Base-by-base conservation (phyloP, 176 grass and related monocot species). In the Oryza rufipogon region DNA sequence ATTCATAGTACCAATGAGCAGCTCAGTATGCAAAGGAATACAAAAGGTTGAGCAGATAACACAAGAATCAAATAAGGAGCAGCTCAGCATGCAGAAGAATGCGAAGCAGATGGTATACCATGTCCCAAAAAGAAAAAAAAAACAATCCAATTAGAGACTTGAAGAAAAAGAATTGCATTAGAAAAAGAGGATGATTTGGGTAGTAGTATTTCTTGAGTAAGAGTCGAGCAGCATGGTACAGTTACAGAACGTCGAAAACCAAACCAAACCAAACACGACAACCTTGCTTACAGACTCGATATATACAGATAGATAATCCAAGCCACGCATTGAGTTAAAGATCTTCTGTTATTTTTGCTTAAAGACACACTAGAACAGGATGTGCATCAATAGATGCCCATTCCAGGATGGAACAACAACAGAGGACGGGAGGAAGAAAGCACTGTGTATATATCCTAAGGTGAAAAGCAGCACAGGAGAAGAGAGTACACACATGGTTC, bases 231-330 rank as follows among this genome's bases (percentile, higher is more conserved):
- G 52, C 78, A 87, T 66, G 17, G 23, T 68, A 9, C 25, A 1
- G 13, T 58, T 58, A 58, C 58, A 22, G 58, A 63, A 63, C 6
- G 58, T 63, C n/a, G n/a, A 23, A 63, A 63, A 61, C 56, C 56
- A 61, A 63, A 63, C 20, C 56, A 46, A 79, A 83, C 15, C 80
- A 74, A 75, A 75, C 46, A 86, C 11, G 20, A 46, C 47, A 70
- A 63, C 81, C 68, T 49, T 83, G 74, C 32, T 69, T 70, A 75
- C 89, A 90, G 15, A 68, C 30, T 46, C 64, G 64, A 87, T 83
- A 89, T 75, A 71, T 41, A 87, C 76, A 87, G 22, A 75, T 16
- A 47, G 75, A 71, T 36, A 79, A 80, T 76, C 75, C 81, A 90
- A 86, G 86, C 63, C 71, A 80, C 70, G n/a, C 76, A 58, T 7